These are phyloP conservation scores for Limtongia smithiae DNA, from an alignment of 805 yeast genomes.

Conservation along the genomic window DNA sequence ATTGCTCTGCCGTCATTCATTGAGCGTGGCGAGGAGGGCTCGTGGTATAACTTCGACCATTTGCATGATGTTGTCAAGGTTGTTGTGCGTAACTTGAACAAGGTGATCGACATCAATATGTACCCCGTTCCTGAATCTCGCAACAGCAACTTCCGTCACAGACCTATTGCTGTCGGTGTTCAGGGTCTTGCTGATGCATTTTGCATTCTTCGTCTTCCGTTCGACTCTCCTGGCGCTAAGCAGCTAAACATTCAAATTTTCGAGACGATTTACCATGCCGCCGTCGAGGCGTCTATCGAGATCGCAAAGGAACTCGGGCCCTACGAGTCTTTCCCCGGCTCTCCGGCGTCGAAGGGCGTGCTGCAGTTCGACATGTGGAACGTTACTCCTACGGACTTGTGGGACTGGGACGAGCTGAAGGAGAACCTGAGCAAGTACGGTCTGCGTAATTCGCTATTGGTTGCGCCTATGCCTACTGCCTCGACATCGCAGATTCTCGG, in stretches of 20 bases:
- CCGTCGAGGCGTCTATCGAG: conserved; percentile 82
- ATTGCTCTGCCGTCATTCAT: conserved; percentile 81
- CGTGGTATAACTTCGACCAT: conserved; percentile 64
- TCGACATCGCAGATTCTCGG: conserved; percentile 95
- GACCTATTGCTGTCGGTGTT: conserved; percentile 98
- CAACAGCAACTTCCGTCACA: conserved; percentile 70
- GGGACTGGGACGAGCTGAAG: conserved; percentile 82
- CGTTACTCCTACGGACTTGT: conserved; percentile 68
- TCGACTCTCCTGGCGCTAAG: conserved; percentile 78
- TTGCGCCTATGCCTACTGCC: conserved; percentile 98
- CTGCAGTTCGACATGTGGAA: conserved; percentile 89
- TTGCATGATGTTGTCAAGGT: conserved; percentile 77
- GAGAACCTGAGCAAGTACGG: conserved; percentile 59
- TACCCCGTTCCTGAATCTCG: conserved; percentile 81
- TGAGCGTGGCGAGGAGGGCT: conserved; percentile 46
- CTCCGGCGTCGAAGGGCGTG: conserved; percentile 84
- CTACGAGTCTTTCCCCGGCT: conserved; percentile 71
- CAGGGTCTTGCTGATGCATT: conserved; percentile 94
- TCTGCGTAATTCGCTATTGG: conserved; percentile 77
- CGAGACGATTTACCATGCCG: conserved; percentile 94
- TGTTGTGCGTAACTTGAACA: conserved; percentile 72
- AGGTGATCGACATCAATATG: conserved; percentile 75
- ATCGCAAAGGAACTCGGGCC: conserved; percentile 66
- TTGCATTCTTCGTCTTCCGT: conserved; percentile 74
- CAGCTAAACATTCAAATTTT: conserved; percentile 77